These are phyloP conservation scores for Eutypa lata DNA, from an alignment of 2,329 filamentous ascomycete species.

Conservation along the genomic window DNA sequence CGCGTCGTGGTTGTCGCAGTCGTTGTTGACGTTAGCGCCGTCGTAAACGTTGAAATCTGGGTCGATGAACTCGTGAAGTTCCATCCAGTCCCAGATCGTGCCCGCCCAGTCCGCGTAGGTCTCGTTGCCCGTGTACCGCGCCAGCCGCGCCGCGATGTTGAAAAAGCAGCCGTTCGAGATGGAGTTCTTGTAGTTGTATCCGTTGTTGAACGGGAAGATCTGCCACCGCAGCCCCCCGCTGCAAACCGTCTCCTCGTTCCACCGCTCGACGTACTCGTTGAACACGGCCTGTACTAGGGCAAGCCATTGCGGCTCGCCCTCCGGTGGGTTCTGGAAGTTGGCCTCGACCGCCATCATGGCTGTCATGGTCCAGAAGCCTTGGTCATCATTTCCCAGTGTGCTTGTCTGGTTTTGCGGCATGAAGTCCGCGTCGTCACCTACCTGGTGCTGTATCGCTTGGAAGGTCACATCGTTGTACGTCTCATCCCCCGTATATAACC, in stretches of 20 bases:
- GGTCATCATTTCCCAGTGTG: conserved; percentile 68
- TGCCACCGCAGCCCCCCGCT: conserved; percentile 81
- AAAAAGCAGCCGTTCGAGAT: conserved; percentile 70
- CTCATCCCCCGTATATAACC: conserved; percentile 64
- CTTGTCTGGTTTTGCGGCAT: conserved; percentile 66
- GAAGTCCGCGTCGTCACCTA: conserved; percentile 56
- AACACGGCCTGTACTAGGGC: conserved; percentile 75
- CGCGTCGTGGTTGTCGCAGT: conserved; percentile 51
- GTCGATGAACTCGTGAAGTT: conserved; percentile 53
- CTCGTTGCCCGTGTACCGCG: conserved; percentile 72
- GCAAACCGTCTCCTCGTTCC: conserved; percentile 61
- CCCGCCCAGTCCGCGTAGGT: conserved; percentile 78
- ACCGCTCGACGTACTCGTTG: conserved; percentile 70
- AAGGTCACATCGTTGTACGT: conserved; percentile 60
- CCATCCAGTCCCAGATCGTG: conserved; percentile 66
- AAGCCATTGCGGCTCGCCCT: conserved; percentile 69
- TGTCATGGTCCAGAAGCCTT: conserved; percentile 83
- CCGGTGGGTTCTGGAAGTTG: conserved; percentile 66
- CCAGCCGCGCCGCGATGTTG: conserved; percentile 67
- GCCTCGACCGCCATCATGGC: conserved; percentile 77
- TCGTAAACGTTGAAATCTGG: conserved; percentile 55
- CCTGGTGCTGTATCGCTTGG: conserved; percentile 60
- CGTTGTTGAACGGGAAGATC: conserved; percentile 74
- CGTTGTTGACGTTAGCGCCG: conserved; percentile 42
- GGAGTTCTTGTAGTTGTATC: conserved; percentile 66